Base-by-base conservation (phyloP, 2,329 filamentous ascomycete species). In the Pseudogymnoascus sp. region DNA sequence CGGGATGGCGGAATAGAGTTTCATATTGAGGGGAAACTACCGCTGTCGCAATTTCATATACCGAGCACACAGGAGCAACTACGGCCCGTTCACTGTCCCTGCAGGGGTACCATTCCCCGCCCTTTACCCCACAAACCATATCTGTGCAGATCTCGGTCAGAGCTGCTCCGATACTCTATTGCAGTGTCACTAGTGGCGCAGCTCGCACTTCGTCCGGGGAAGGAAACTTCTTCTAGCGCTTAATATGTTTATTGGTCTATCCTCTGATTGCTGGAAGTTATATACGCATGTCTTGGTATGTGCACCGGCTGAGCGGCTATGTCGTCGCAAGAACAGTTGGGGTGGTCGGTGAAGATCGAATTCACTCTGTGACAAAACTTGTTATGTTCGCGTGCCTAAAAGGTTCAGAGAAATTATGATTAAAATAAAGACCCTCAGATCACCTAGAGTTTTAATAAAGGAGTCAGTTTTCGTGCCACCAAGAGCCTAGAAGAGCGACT, bases 241-340 rank as follows among this genome's bases (percentile, higher is more conserved):
- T 53, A 31, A 18, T 53, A 18, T 31, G 3, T 16, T 4, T 12
- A 3, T 11, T 31, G 6, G n/a, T 2, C 14, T 16, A 16, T 18
- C 46, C n/a, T 53, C 46, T 31, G 25, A 53, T 31, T 31, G 46
- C 46, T 31, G 46, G 46, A 53, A 53, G 46, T 53, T 53, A 53
- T 31, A 50, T 53, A 53, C 31, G n/a, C 46, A 18, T 53, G 25
- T 5, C 7, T 53, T 31, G 4, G 25, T 31, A 31, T 10, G n/a
- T 53, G 46, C n/a, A 53, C 3, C 46, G 46, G 46, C 11, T 53
- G 46, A 53, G 46, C 46, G 46, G 46, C 44, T 5, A 5, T 11
- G 25, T 8, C 3, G 8, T 53, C n/a, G 46, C 10, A n/a, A 8
- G 25, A 31, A 18, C 2, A 25, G 23, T 50, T 16, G 23, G n/a